Base-by-base conservation (phyloP, 208 protist genomes). In the Leishmania gerbilli region DNA sequence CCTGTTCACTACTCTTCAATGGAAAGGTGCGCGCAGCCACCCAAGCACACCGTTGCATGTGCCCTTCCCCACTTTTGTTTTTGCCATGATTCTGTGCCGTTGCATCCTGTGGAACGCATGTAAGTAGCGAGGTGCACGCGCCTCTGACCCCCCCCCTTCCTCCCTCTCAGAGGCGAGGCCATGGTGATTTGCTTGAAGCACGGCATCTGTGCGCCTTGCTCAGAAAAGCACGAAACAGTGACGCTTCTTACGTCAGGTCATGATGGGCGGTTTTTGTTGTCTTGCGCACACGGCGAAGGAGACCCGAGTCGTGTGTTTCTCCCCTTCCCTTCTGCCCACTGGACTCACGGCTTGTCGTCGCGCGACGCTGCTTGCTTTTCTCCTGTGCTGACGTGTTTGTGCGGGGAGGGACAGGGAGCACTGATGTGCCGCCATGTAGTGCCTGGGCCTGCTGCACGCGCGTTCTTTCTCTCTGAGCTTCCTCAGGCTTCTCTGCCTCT, bases 31-130 rank as follows among this genome's bases (percentile, higher is more conserved):
- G 40, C 31, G 17, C 31, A 34, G 0, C 62, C 13, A 34, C 31
- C 31, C 13, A 15, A 68, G 62, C 31, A 31, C 11, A 37, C 27
- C 58, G 58, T 64, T 34, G 58, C 31, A 8, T 40, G 62, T 68
- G n/a, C 31, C 31, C 21, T 11, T 21, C 5, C 9, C 27, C 62
- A 40, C 31, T 21, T 68, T 68, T 31, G 21, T 31, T 68, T 19
- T 68, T 37, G 1, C 17, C 21, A 17, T 15, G 31, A 40, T 40
- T 34, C 31, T 47, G 24, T 74, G 40, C 42, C 13, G 42, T 9
- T 55, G 69, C 47, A 51, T 51, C 17, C 45, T 37, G 45, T 74
- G 69, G 45, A 37, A 37, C 69, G 27, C 69, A 74, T 74, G 69
- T 74, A 55, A 11, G 17, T 55, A 55, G 69, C 45, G 69, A 37